Conservation (phyloP, 805 yeast species). For the Wickerhamiella bombiphila region DNA sequence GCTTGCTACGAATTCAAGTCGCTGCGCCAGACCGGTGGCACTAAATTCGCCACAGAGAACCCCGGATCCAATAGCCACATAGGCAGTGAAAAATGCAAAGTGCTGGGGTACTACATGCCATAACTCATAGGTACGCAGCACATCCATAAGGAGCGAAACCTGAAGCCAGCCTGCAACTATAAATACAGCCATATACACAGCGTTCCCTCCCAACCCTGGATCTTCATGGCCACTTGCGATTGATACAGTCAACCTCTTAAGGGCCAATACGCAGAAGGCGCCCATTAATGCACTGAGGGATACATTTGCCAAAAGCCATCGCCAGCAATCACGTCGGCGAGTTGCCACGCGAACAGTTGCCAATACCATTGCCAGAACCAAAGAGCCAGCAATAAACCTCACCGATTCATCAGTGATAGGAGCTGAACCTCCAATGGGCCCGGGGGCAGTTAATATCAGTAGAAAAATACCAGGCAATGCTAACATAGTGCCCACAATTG, state of each 20-base stretch:
- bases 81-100: conserved; percentile 33
- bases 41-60: conserved; percentile 30
- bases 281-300: conserved; percentile 29
- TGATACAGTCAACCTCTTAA: conserved; percentile 28
- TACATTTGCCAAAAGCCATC: conserved; percentile 5
- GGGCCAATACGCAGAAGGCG: conserved; percentile 33
- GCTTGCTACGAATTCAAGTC: conserved; percentile 23
- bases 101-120: conserved; percentile 37
- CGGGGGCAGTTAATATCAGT: conserved; percentile 27
- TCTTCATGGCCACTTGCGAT: conserved; percentile 13
- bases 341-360: neutral
- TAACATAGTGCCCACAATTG: conserved; percentile 28
- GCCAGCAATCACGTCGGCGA: conserved; percentile 1
- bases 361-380: neutral
- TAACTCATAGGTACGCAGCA: conserved; percentile 29
- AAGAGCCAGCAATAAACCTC: neutral
- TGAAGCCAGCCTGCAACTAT: conserved; percentile 30
- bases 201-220: conserved; percentile 1
- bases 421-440: neutral
- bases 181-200: conserved; percentile 15
- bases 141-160: conserved; percentile 27
- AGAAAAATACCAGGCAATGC: conserved; percentile 32
- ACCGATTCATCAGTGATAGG: neutral
- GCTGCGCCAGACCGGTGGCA: conserved; percentile 17
- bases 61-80: conserved; percentile 31